Percentiles rank a stretch among this genome's conserved stretches.
phyloP scores from a whole-genome alignment of 768 basidiomycete genomes.

The Leccinum olivaceopallidum region DNA sequence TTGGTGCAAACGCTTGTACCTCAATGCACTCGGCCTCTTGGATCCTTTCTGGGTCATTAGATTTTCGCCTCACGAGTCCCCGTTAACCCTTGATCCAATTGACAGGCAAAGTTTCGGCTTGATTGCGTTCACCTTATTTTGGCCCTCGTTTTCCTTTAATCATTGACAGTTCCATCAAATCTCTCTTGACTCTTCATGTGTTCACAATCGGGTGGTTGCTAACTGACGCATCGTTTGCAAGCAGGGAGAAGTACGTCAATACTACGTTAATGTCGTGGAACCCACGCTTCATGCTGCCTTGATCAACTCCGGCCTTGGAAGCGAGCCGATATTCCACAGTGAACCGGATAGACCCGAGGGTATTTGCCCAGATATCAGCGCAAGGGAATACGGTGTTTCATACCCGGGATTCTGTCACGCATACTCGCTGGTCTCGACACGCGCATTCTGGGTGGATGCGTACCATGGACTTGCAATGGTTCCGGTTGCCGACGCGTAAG shows the following conservation, averaged over 20 bases:
- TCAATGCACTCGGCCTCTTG: conserved; percentile 6
- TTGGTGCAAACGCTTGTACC: conserved; percentile 7
- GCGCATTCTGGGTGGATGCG: conserved; percentile 81
- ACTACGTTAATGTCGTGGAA: conserved; percentile 30
- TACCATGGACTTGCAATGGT: conserved; percentile 83
- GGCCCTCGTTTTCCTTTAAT: conserved; percentile 8
- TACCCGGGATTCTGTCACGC: conserved; percentile 34
- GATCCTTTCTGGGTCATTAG: conserved; percentile 7
- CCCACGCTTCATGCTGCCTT: conserved; percentile 29
- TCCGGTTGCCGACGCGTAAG: conserved; percentile 81
- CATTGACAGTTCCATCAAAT: conserved; percentile 7
- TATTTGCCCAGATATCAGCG: background rate
- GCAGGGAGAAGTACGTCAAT: conserved; percentile 38
- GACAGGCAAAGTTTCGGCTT: background rate
- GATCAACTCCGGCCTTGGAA: conserved; percentile 7
- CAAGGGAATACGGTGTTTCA: conserved; percentile 18
- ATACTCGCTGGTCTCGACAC: conserved; percentile 70
- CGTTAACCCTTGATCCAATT: conserved; percentile 20
- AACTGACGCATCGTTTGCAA: conserved; percentile 22
- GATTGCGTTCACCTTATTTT: conserved; percentile 12
- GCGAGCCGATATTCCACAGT: background rate
- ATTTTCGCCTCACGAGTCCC: conserved; percentile 11
- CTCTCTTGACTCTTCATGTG: conserved; percentile 9
- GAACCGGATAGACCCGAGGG: background rate
- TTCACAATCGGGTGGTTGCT: conserved; percentile 9